Percentiles rank a stretch among this genome's conserved stretches.
These are phyloP conservation scores for Rhamnella rubrinervis DNA, from an alignment of 331 rosid genomes.

Conservation along the genomic window DNA sequence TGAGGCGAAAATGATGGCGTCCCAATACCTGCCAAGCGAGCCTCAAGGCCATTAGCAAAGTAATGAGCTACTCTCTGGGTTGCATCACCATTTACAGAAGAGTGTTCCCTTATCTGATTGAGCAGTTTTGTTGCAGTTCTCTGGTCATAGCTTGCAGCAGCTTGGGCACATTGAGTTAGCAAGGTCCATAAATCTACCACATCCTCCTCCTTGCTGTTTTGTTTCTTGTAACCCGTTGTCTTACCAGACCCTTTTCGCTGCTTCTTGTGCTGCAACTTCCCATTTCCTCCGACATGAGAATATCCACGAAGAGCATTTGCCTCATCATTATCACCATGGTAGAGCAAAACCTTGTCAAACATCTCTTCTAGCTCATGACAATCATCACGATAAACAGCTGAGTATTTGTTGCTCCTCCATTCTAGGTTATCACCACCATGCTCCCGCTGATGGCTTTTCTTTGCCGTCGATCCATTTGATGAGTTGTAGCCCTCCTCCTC, in stretches of 20 bases:
- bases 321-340: conserved; percentile 27
- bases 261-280: conserved; percentile 19
- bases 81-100: conserved; percentile 25
- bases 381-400: conserved; percentile 53
- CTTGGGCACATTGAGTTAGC: conserved; percentile 33
- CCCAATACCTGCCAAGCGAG: conserved; percentile 22
- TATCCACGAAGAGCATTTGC: conserved; percentile 13
- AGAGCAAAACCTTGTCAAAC: conserved; percentile 62
- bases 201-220: conserved; percentile 12
- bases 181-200: conserved; percentile 29
- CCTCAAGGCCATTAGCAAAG: conserved; percentile 30
- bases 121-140: conserved; percentile 16
- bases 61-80: conserved; percentile 36
- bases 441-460: conserved; percentile 45
- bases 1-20: conserved; percentile 12
- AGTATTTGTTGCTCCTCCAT: conserved; percentile 59
- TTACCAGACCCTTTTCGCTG: conserved; percentile 14
- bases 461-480: conserved; percentile 33
- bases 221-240: conserved; percentile 22
- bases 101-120: conserved; percentile 33
- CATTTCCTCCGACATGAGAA: conserved; percentile 19
- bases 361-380: conserved; percentile 43
- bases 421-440: conserved; percentile 27
- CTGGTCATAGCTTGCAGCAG: conserved; percentile 24
- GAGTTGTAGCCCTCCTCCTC: conserved; percentile 7